A percentile compares a stretch with the other conserved stretches of the same genome.
Conservation (phyloP, 495 filamentous ascomycete species). For the Geoglossum glabrum region DNA sequence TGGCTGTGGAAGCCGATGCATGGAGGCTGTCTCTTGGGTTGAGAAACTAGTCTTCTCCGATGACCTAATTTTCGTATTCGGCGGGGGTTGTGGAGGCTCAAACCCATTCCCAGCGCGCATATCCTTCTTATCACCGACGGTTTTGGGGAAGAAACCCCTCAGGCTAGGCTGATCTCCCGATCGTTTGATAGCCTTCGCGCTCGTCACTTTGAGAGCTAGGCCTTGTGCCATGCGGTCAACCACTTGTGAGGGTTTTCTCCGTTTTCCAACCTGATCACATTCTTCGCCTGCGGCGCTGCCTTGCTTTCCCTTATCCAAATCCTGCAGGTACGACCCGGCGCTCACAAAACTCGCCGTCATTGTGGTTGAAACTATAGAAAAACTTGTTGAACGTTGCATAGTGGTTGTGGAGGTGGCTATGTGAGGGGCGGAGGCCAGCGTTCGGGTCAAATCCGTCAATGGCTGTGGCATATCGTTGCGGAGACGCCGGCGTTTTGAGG, state of each 20-base stretch:
- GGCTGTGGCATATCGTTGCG: slow-evolving; percentile 10
- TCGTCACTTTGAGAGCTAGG: slow-evolving; percentile 7
- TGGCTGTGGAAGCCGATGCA: background rate
- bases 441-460: background rate
- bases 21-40: background rate
- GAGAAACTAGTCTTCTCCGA: background rate
- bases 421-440: background rate
- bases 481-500: slow-evolving; percentile 20
- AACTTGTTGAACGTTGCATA: slow-evolving; percentile 13
- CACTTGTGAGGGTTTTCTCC: background rate
- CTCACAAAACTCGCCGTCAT: slow-evolving; percentile 16
- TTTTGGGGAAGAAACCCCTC: slow-evolving; percentile 23
- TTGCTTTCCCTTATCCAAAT: slow-evolving; percentile 9
- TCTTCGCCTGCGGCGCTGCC: slow-evolving; percentile 5
- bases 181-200: slow-evolving; percentile 12
- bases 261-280: background rate
- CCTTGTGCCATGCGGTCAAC: background rate
- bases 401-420: slow-evolving; percentile 9
- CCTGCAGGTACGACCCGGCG: slow-evolving; percentile 12
- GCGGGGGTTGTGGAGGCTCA: background rate
- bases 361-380: slow-evolving; percentile 10
- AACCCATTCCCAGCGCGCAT: background rate
- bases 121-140: background rate
- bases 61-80: background rate
- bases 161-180: slow-evolving; percentile 26